Evolutionary conservation across 2,329 filamentous ascomycete genomes (phyloP), one percentile per base, ranked within the genome.

Genomic region (Dactylellina leptospora): DNA sequence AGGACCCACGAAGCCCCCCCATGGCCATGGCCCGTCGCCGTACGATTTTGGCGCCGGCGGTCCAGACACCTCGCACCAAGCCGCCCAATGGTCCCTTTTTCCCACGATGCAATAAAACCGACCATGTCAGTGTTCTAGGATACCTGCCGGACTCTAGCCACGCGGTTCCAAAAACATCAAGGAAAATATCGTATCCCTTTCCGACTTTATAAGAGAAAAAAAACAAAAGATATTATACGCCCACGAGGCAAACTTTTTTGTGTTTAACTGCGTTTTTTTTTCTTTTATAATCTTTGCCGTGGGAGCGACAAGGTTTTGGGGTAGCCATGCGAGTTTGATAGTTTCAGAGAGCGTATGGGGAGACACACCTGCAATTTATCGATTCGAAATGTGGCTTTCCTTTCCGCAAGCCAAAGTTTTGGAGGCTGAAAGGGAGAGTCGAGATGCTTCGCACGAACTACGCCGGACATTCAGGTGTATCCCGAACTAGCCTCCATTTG

Each of bases 331-430:
- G 66, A 71, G 66, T 48, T 62, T 71, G 44, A 63, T 71, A 63
- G 66, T 71, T 71, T 71, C 58, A 71, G 45, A 71, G 66, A 27
- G 53, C 59, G 66, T 71, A 63, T 71, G 66, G 58, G 66, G 50
- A 63, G 50, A 62, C 33, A 42, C 38, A 63, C 66, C 66, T 71
- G 66, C 51, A 71, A 71, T 71, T 71, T 71, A 71, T 71, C 58
- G 58, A 62, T 53, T 71, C 58, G 66, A 71, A 70, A 51, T 71
- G 66, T 71, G 66, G 66, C 66, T 71, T 71, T 71, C 66, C 56
- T 58, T 62, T 59, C 58, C 51, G 50, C 53, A 58, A 51, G 51
- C 40, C 66, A 38, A 53, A 51, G 54, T 56, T 44, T 62, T 58
- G 58, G 66, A 71, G 66, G 66, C 66, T 71, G 66, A 71, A 71